phyloP scores from a whole-genome alignment of 2,329 filamentous ascomycete genomes.

The Pseudopyricularia cyperi region DNA sequence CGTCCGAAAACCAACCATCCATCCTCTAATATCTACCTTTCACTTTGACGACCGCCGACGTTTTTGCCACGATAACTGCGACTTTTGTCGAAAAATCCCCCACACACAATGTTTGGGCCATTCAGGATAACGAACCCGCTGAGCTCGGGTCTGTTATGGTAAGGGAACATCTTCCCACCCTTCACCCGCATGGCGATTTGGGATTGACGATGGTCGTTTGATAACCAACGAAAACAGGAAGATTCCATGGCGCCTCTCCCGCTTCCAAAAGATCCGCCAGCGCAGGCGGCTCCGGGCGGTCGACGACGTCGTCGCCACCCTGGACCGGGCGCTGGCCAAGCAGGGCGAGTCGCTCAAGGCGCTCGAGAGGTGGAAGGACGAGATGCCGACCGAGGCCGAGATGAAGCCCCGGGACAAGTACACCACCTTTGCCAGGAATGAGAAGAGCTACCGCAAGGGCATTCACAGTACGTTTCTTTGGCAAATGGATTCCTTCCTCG shows the following conservation, averaged over 20 bases:
- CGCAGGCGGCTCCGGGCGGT: constrained; percentile 72
- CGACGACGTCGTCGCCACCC: constrained; percentile 72
- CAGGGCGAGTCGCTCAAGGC: constrained; percentile 61
- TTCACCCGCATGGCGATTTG: background rate
- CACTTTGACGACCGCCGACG: too few species aligned
- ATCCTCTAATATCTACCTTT: too few species aligned
- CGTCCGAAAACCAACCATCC: too few species aligned
- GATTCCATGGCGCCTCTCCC: constrained; percentile 89
- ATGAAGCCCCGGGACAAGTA: constrained; percentile 98
- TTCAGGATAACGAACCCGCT: constrained; percentile 70
- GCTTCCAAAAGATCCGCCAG: constrained; percentile 81
- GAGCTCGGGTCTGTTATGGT: constrained; percentile 74
- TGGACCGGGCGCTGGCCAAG: constrained; percentile 66
- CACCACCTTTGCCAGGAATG: constrained; percentile 93
- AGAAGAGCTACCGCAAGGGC: constrained; percentile 89
- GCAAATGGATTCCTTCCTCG: background rate
- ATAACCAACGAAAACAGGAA: constrained; percentile 44
- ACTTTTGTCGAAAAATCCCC: background rate
- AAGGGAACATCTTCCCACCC: constrained; percentile 12
- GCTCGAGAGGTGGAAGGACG: constrained; percentile 79
- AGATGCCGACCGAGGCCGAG: constrained; percentile 92
- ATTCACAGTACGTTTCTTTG: constrained; percentile 78
- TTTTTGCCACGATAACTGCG: too few species aligned
- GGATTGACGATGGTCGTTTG: background rate
- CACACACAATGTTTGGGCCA: constrained; percentile 60